These are phyloP conservation scores for Pythium rishiriense DNA, from an alignment of 352 stramenopile species.

Conservation along the genomic window DNA sequence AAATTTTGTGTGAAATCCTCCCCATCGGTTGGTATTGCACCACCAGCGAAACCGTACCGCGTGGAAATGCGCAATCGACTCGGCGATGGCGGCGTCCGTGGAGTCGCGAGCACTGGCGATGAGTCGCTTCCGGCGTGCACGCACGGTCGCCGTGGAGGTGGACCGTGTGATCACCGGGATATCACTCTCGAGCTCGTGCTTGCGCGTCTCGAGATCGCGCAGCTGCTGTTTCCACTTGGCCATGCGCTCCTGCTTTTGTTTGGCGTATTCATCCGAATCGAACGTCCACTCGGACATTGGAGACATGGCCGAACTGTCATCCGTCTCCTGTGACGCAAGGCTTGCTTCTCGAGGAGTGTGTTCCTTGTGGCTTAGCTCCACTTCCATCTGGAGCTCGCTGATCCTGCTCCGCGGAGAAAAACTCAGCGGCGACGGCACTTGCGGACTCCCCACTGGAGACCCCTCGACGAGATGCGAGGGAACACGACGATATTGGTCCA, in stretches of 20 bases:
- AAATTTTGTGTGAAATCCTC: slow-evolving; percentile 1
- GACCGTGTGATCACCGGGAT: slow-evolving; percentile 28
- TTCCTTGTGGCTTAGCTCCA: slow-evolving; percentile 30
- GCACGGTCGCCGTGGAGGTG: slow-evolving; percentile 12
- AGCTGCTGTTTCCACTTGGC: slow-evolving; percentile 56
- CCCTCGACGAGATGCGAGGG: background rate
- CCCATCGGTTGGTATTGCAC: background rate
- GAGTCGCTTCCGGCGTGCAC: slow-evolving; percentile 5
- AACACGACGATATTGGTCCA: slow-evolving; percentile 52
- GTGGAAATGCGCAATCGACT: slow-evolving; percentile 56
- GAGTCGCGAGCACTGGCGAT: slow-evolving; percentile 35
- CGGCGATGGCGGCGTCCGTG: slow-evolving; percentile 46
- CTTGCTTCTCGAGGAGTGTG: background rate
- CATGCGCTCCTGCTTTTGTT: slow-evolving; percentile 43
- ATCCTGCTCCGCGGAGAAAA: slow-evolving; percentile 30
- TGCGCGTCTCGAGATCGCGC: slow-evolving; percentile 43
- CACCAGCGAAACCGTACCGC: slow-evolving; percentile 32
- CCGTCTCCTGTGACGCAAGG: slow-evolving; percentile 21
- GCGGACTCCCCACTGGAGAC: background rate
- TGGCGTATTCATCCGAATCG: slow-evolving; percentile 43
- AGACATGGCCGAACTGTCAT: slow-evolving; percentile 17
- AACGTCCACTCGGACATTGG: slow-evolving; percentile 11
- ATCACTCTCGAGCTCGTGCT: slow-evolving; percentile 37
- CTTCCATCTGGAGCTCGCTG: slow-evolving; percentile 41
- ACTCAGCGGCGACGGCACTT: slow-evolving; percentile 16